phyloP scores from a whole-genome alignment of 768 basidiomycete genomes.

The Boletus rufocinnamomeus region DNA sequence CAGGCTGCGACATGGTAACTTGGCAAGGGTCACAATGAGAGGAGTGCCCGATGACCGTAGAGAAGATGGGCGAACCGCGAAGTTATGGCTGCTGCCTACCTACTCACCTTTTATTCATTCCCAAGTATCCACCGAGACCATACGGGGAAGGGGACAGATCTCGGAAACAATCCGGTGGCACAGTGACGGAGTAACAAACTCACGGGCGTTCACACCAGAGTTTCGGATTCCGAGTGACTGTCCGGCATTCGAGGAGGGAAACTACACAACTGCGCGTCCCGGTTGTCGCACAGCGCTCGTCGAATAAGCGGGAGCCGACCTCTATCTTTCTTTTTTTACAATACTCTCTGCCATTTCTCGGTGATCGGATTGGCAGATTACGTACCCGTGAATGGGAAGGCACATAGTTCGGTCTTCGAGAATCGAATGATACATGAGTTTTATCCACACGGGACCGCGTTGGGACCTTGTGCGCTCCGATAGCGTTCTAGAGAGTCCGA shows the following conservation, averaged over 20 bases:
- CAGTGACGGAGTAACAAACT: slow-evolving; percentile 5
- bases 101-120: slow-evolving; percentile 27
- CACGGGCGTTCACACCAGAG: slow-evolving; percentile 16
- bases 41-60: slow-evolving; percentile 13
- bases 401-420: neutral
- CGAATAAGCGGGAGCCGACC: slow-evolving; percentile 16
- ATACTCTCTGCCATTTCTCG: neutral
- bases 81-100: neutral
- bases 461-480: slow-evolving; percentile 7
- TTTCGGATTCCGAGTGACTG: slow-evolving; percentile 18
- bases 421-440: neutral
- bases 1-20: slow-evolving; percentile 45
- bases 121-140: slow-evolving; percentile 1
- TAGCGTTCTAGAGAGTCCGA: slow-evolving; percentile 1
- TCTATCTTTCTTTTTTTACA: slow-evolving; percentile 6
- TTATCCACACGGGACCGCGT: neutral
- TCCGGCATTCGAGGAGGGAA: slow-evolving; percentile 4
- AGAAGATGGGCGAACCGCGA: slow-evolving; percentile 4
- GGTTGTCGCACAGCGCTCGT: slow-evolving; percentile 8
- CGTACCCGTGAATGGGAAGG: slow-evolving; percentile 1
- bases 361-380: neutral
- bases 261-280: neutral
- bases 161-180: slow-evolving; percentile 20
- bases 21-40: slow-evolving; percentile 13
- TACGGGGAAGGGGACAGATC: slow-evolving; percentile 19